Conservation (phyloP, 192 early-diverging fungal genomes). For the Lobosporangium transversale region DNA sequence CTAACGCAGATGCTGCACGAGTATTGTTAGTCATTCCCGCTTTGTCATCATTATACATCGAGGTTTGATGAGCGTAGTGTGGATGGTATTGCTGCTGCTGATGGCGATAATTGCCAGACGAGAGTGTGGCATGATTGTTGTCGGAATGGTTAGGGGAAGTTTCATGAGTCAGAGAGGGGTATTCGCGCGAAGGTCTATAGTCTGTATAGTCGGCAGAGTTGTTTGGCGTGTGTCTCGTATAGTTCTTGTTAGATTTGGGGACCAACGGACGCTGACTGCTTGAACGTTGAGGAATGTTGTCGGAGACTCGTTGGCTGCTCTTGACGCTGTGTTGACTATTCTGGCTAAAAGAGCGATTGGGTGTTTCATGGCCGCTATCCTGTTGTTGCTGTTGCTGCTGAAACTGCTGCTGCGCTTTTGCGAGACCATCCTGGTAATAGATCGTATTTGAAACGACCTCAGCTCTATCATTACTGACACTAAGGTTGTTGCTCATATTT, state of each 20-base stretch:
- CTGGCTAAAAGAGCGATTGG: slow-evolving; percentile 3
- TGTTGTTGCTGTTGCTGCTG: too few species aligned
- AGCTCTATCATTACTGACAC: not conserved
- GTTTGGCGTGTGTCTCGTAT: not conserved
- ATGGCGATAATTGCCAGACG: not conserved
- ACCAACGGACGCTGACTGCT: slow-evolving; percentile 8
- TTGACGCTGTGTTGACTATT: slow-evolving; percentile 19
- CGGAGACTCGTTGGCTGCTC: not conserved
- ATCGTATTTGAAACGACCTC: slow-evolving; percentile 17
- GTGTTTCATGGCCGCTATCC: too few species aligned
- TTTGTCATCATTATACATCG: not conserved
- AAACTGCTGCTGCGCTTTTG: slow-evolving; percentile 26
- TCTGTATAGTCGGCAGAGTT: slow-evolving; percentile 1
- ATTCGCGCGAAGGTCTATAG: not conserved
- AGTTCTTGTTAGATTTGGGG: slow-evolving; percentile 4
- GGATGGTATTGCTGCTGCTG: slow-evolving; percentile 3
- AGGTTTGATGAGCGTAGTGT: not conserved
- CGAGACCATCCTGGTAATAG: slow-evolving; percentile 39
- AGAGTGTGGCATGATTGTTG: not conserved
- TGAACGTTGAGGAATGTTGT: slow-evolving; percentile 3
- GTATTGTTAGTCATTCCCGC: not conserved
- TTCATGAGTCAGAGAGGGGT: slow-evolving; percentile 4
- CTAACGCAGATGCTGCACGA: not conserved
- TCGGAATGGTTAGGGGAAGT: not conserved
- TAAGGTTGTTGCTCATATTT: not conserved